phyloP scores from a whole-genome alignment of 768 basidiomycete genomes.

The Dentipellis sp. region DNA sequence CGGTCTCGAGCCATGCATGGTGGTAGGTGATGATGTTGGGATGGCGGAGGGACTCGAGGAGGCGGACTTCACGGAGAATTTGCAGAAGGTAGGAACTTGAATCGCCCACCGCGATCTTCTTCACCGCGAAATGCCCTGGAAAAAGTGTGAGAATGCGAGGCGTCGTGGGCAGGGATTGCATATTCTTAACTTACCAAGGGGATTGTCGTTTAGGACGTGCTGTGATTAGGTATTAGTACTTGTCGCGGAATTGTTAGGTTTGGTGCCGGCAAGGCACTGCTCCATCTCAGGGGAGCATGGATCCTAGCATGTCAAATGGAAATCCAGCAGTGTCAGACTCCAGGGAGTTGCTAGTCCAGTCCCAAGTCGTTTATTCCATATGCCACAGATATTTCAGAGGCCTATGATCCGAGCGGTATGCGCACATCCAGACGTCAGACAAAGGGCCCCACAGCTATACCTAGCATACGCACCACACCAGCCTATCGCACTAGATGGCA shows the following conservation, averaged over 20 bases:
- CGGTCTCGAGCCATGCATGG: slow-evolving; percentile 87
- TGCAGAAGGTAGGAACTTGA: slow-evolving; percentile 80
- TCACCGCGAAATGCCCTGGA: slow-evolving; percentile 82
- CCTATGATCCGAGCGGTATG: too few relatives aligned
- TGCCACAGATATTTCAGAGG: too few relatives aligned
- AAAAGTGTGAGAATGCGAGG: slow-evolving; percentile 1
- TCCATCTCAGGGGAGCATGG: too few relatives aligned
- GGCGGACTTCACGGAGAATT: slow-evolving; percentile 77
- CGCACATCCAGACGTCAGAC: too few relatives aligned
- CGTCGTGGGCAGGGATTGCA: background rate
- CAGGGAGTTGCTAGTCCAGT: too few relatives aligned
- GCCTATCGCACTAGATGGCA: too few relatives aligned
- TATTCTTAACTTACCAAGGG: slow-evolving; percentile 46
- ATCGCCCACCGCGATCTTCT: slow-evolving; percentile 92
- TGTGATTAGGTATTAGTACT: slow-evolving; percentile 18
- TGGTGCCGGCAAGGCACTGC: too few relatives aligned
- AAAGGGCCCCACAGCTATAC: too few relatives aligned
- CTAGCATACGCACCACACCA: too few relatives aligned
- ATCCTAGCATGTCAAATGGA: too few relatives aligned
- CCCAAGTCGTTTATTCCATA: too few relatives aligned
- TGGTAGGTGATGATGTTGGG: slow-evolving; percentile 94
- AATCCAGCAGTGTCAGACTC: too few relatives aligned
- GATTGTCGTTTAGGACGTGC: slow-evolving; percentile 84
- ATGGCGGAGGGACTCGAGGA: slow-evolving; percentile 81
- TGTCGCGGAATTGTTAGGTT: background rate